Percentiles rank a stretch among this genome's conserved stretches.
Conservation (phyloP, 768 basidiomycete species). For the Xerocomellus dryophilus region DNA sequence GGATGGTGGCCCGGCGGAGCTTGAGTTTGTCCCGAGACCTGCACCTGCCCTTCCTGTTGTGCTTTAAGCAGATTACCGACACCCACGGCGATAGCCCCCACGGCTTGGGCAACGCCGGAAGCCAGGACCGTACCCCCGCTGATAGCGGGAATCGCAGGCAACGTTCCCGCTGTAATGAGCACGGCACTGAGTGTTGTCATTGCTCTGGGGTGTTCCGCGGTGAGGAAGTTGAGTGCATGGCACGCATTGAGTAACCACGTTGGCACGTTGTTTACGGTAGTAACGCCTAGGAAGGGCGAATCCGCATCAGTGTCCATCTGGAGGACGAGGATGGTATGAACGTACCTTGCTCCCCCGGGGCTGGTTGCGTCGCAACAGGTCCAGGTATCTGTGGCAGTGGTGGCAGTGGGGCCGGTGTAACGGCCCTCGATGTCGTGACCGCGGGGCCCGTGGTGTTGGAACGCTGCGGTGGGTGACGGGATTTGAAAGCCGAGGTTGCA, state of each 20-base stretch:
- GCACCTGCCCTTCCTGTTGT: constrained; percentile 40
- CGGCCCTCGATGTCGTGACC: constrained; percentile 12
- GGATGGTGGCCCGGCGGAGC: constrained; percentile 22
- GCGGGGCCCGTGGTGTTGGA: constrained; percentile 30
- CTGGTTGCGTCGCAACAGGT: constrained; percentile 8
- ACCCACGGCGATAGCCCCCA: constrained; percentile 76
- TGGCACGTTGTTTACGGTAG: constrained; percentile 57
- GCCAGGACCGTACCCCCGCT: constrained; percentile 71
- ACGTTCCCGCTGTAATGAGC: constrained; percentile 72
- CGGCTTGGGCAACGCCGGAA: constrained; percentile 70
- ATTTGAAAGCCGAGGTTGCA: constrained; percentile 28
- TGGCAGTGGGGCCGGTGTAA: constrained; percentile 8
- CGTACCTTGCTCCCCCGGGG: constrained; percentile 20
- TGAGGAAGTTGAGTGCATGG: constrained; percentile 70
- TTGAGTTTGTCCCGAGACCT: constrained; percentile 23
- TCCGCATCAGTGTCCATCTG: background rate
- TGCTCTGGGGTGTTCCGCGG: constrained; percentile 69
- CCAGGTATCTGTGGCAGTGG: constrained; percentile 13
- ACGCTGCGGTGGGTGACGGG: constrained; percentile 29
- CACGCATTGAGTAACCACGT: constrained; percentile 77
- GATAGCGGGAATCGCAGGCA: constrained; percentile 70
- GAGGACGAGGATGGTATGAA: background rate
- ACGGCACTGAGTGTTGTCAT: constrained; percentile 75
- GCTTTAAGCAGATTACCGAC: constrained; percentile 58
- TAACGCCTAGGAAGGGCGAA: constrained; percentile 31